Base-by-base conservation (phyloP, 306 rosid genomes). In the Hylodesmum podocarpum region DNA sequence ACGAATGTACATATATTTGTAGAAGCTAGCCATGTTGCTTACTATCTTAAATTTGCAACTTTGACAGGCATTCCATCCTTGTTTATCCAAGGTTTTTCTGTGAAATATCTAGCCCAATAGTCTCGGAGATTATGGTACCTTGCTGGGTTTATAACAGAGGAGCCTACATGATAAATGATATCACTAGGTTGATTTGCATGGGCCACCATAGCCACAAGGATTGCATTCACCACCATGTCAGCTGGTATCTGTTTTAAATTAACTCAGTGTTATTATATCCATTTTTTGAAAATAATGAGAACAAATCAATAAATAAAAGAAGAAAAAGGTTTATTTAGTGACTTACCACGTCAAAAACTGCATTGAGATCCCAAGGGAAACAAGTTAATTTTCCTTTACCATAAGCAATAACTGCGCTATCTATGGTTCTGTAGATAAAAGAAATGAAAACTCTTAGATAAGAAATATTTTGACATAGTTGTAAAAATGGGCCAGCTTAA, bases 201-300 rank as follows among this genome's bases (percentile, higher is more conserved):
- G 62, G 80, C 89, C 24, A 74, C 67, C 91, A 84, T 88, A 0
- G 87, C 79, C 43, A 83, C 90, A 1, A 90, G 11, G 0, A 88
- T 92, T 18, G 92, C 75, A 76, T 90, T 92, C 70, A 90, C 94
- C 76, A 90, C 97, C 86, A 88, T 80, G 37, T 92, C 96, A 3
- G 94, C 97, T 0, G 97, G 97, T 22, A 90, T 82, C 94, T 92
- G 81, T 28, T 13, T 49, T 9, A 76, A 57, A 66, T 5, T 24
- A 9, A 27, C 4, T n/a, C n/a, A 61, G 1, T 4, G 43, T 68
- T 53, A 40, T 4, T 31, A 11, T 16, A 28, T 29, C 12, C 4
- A 44, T 6, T 8, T 44, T 7, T 12, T 11, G 36, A 4, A 25
- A 41, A 11, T 3, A 5, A 12, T 40, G 14, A 3, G 28, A 15